Percentiles rank a stretch among this genome's conserved stretches.
Conservation (phyloP, 306 rosid species). For the Cucurbita pepo region DNA sequence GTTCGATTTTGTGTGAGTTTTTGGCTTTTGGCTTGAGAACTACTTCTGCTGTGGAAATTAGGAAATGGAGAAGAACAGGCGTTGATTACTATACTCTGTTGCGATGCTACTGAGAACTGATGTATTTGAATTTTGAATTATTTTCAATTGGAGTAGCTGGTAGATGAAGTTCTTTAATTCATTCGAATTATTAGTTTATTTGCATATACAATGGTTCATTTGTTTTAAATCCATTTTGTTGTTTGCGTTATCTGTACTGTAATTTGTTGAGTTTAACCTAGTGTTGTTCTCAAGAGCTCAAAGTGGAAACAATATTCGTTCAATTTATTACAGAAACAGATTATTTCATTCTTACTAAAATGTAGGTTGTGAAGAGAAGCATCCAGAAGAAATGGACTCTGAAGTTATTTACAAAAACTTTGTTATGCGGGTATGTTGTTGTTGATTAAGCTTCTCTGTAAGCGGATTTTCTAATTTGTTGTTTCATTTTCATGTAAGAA, state of each 20-base stretch:
- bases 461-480: background rate
- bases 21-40: background rate
- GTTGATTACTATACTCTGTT: background rate
- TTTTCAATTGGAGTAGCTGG: background rate
- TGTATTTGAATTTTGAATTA: background rate
- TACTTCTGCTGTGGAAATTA: background rate
- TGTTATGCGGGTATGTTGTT: conserved; percentile 66
- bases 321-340: background rate
- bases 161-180: background rate
- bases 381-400: conserved; percentile 63
- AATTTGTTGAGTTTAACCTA: background rate
- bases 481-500: background rate
- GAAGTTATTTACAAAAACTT: conserved; percentile 63
- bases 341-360: background rate
- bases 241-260: background rate
- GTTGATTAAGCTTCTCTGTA: conserved; percentile 2
- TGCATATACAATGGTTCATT: background rate
- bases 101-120: background rate
- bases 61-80: background rate
- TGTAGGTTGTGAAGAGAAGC: conserved; percentile 79
- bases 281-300: background rate
- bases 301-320: background rate
- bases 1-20: background rate
- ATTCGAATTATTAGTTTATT: background rate
- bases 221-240: background rate